A percentile compares a stretch with the other conserved stretches of the same genome.
Evolutionary conservation across 805 yeast genomes (phyloP).

Genomic region (Starmerella floricola): DNA sequence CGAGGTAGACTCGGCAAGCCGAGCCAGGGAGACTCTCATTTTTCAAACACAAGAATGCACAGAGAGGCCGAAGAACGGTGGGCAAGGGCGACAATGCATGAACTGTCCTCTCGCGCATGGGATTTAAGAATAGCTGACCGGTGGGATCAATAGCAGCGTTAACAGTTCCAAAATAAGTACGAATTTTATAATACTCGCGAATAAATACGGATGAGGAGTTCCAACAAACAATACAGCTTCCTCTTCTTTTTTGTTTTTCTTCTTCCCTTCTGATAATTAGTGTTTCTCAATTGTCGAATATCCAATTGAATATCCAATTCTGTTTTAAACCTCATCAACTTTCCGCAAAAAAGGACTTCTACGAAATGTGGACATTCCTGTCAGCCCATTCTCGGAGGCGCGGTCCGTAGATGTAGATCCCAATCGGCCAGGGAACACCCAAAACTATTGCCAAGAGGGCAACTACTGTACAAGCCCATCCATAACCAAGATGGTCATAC

Average conservation of each 20-base stretch:
- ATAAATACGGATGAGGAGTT: neutral
- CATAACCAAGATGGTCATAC: constrained; percentile 47
- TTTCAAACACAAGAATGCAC: neutral
- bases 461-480: constrained; percentile 60
- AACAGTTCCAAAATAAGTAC: neutral
- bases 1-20: constrained; percentile 16
- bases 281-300: no score
- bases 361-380: constrained; percentile 31
- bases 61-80: neutral
- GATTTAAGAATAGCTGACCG: neutral
- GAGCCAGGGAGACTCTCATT: constrained; percentile 7
- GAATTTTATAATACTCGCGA: neutral
- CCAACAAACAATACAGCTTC: neutral
- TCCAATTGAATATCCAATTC: neutral
- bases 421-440: constrained; percentile 55
- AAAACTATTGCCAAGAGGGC: constrained; percentile 44
- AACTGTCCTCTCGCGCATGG: neutral
- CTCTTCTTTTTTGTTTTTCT: no score
- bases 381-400: constrained; percentile 49
- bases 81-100: neutral
- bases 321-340: neutral
- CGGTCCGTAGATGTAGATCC: constrained; percentile 47
- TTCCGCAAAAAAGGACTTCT: neutral
- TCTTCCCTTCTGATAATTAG: no score
- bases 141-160: neutral